Evolutionary conservation across 2,329 filamentous ascomycete genomes (phyloP), one percentile per base, ranked within the genome.

Genomic region (Microascus cirrosus): DNA sequence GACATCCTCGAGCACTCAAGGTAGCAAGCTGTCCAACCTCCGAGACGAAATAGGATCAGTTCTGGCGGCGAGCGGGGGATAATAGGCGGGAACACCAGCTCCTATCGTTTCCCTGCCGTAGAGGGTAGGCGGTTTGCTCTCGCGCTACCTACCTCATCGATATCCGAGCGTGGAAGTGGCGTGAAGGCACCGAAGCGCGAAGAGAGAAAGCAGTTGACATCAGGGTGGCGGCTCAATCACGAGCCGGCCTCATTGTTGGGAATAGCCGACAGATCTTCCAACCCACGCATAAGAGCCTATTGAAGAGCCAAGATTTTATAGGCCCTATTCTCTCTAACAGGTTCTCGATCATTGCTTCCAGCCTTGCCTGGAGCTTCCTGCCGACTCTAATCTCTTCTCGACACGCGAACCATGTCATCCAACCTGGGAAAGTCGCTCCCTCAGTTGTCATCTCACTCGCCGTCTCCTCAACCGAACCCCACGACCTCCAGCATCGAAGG

Each of bases 361-460:
- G 34, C 13, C 34, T 15, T 34, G 34, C 15, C 22, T 32, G 52
- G 28, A 34, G n/a, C 45, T 22, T n/a, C 45, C n/a, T 22, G 22
- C 22, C 45, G 12, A 24, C 45, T 8, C 45, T 8, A 50, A 22
- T 50, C n/a, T 6, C n/a, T 34, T 11, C 35, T 25, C 35, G 58
- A 32, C 48, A 32, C 55, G 35, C 24, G 12, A 58, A 28, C 51
- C 39, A 51, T 54, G 53, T 55, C 54, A 57, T 57, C 59, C 36
- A 54, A 55, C 20, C 50, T 48, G 71, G 79, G 77, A 70, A 83
- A 83, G 73, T 75, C 78, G 69, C 74, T 78, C 62, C 71, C 78
- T 55, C 62, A 73, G 57, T 65, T 74, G 50, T 66, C 73, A 48
- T 74, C 71, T 54, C 71, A 77, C 62, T 69, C 72, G 13, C 66